Evolutionary conservation across 2,329 filamentous ascomycete genomes (phyloP).

Genomic region (Westerdykella sp.): DNA sequence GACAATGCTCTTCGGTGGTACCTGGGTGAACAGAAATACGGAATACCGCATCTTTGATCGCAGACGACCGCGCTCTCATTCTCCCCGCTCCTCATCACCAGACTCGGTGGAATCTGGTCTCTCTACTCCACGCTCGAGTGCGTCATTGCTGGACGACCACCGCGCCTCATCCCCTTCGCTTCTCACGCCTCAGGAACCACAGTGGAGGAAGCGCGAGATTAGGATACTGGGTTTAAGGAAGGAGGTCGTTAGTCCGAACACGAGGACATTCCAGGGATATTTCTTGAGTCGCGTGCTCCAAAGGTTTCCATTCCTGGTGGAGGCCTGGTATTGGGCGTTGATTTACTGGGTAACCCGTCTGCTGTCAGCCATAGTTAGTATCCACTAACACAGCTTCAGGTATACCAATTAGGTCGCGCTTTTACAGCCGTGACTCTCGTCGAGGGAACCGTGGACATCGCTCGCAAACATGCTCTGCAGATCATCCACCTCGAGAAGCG

Average conservation of each 20-base stretch:
- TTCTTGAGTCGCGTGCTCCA: conserved; percentile 58
- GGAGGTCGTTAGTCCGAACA: conserved; percentile 56
- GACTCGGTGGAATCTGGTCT: conserved; percentile 38
- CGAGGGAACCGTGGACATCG: conserved; percentile 61
- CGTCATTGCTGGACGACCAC: conserved; percentile 24
- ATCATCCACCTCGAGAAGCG: conserved; percentile 60
- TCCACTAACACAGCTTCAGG: conserved; percentile 39
- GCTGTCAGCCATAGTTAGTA: background rate
- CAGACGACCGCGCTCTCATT: conserved; percentile 13
- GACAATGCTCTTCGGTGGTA: conserved; percentile 54
- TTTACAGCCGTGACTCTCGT: conserved; percentile 64
- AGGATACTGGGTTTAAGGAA: conserved; percentile 42
- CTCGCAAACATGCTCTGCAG: conserved; percentile 62
- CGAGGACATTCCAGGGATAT: conserved; percentile 52
- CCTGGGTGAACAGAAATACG: conserved; percentile 54
- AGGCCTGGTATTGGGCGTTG: conserved; percentile 71
- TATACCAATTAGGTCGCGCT: conserved; percentile 68
- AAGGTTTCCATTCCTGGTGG: conserved; percentile 65
- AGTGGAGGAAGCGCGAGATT: conserved; percentile 48
- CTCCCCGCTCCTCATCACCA: conserved; percentile 35
- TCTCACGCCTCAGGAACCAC: conserved; percentile 37
- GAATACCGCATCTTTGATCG: conserved; percentile 33
- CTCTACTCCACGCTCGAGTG: conserved; percentile 34
- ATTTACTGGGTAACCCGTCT: conserved; percentile 64
- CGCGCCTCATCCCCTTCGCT: conserved; percentile 39